Evolutionary conservation across 257 asterid species (phyloP), one percentile per base, ranked within the genome.

Genomic region (Nyctanthes arbortristis): DNA sequence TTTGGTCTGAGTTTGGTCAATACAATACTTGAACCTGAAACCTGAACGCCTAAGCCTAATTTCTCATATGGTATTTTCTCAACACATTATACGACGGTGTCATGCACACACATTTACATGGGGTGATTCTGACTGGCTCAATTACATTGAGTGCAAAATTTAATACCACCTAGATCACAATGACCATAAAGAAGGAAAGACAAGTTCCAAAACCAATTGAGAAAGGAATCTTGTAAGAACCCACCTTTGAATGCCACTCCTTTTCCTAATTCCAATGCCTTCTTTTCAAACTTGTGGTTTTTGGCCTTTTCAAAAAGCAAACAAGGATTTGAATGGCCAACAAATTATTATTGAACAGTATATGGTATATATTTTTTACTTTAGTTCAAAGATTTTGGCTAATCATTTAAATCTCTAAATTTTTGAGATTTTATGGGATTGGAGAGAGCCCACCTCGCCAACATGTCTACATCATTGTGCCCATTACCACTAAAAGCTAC

Each of bases 181-280:
- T 33, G 58, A 18, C 12, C 63, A 71, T 16, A 39, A 66, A 54
- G 36, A 2, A 60, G 40, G 36, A 2, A 60, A 73, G 35, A 62
- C 47, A 52, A 37, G 80, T 86, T 65, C 81, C 84, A 57, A 66
- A 72, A 47, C 29, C 29, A 52, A 73, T 84, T 79, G 89, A 72
- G 84, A 79, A 82, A 79, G 75, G 84, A 79, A 84, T 75, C 78
- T 63, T 32, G 34, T 74, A 80, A 79, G 82, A 77, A 57, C 47
- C 63, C 77, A 71, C 72, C 59, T 52, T 20, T 52, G 59, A 70
- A 70, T 61, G 16, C 64, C 57, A 59, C 14, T 39, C 79, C 82
- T 87, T 89, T 89, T 80, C 71, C 91, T 77, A 81, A 87, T 87
- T 87, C 93, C 96, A 89, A 89, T 72, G 76, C 29, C 4, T 30